Percentiles rank a stretch among this genome's conserved stretches.
Evolutionary conservation across 306 rosid genomes (phyloP).

Genomic region (Dryas octopetala): DNA sequence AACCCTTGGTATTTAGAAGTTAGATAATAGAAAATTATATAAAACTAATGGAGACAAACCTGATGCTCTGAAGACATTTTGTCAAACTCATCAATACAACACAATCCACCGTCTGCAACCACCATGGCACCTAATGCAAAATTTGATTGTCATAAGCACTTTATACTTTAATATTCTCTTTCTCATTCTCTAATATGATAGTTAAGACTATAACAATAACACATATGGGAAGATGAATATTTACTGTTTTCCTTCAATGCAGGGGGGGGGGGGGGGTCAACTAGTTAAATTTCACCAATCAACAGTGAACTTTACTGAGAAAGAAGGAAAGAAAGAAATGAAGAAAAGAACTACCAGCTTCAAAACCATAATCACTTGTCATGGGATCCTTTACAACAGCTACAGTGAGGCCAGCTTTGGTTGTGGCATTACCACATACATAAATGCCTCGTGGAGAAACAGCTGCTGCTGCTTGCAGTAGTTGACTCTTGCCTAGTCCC

Average conservation of each 20-base stretch:
- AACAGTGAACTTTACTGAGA: not conserved
- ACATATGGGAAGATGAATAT: not conserved
- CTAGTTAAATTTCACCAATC: not conserved
- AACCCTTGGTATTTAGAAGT: conserved; percentile 24
- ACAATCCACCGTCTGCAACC: conserved; percentile 91
- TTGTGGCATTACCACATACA: conserved; percentile 95
- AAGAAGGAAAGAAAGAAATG: conserved; percentile 18
- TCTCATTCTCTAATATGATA: too few species aligned
- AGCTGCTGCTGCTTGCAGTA: conserved; percentile 92
- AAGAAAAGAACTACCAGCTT: conserved; percentile 62
- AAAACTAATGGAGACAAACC: conserved; percentile 53
- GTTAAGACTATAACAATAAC: too few species aligned
- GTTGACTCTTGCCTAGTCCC: conserved; percentile 93
- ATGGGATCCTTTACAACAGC: conserved; percentile 90
- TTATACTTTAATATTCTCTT: not conserved
- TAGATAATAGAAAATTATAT: conserved; percentile 23
- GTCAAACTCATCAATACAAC: conserved; percentile 93
- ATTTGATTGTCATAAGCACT: conserved; percentile 18
- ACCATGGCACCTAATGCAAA: conserved; percentile 84
- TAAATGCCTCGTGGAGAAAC: conserved; percentile 92
- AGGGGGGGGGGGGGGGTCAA: not conserved
- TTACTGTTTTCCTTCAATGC: not conserved
- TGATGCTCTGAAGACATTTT: conserved; percentile 96
- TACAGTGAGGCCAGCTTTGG: conserved; percentile 91
- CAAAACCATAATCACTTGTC: conserved; percentile 90